phyloP scores from a whole-genome alignment of 2,329 filamentous ascomycete species.

The Trichoderma citrinoviride region DNA sequence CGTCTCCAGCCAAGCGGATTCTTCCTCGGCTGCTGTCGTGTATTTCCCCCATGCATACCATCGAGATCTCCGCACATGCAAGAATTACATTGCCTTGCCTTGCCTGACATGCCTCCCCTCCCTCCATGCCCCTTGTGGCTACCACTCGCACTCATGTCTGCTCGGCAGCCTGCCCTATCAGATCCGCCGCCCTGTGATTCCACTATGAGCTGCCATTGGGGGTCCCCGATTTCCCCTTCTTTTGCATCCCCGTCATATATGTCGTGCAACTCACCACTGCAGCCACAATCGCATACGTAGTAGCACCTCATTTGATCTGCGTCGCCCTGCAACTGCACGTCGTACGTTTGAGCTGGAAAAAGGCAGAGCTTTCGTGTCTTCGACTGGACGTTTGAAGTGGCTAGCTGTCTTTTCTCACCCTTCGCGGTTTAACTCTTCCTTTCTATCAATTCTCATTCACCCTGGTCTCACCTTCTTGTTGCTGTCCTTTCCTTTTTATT shows the following conservation, averaged over 20 bases:
- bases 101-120: not conserved
- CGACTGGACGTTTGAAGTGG: not conserved
- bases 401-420: not conserved
- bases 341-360: not conserved
- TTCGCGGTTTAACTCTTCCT: too few relatives aligned
- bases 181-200: not conserved
- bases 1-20: conserved; percentile 11
- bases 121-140: not conserved
- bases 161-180: not conserved
- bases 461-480: too few relatives aligned
- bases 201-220: not conserved
- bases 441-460: not conserved
- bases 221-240: not conserved
- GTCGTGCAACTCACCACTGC: conserved; percentile 11
- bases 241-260: not conserved
- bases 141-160: not conserved
- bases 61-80: conserved; percentile 31
- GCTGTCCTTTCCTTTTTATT: not conserved
- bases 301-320: conserved; percentile 17
- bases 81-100: conserved; percentile 16
- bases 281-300: conserved; percentile 17
- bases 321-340: conserved; percentile 1
- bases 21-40: conserved; percentile 24
- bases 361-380: not conserved
- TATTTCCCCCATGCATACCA: conserved; percentile 26